Evolutionary conservation across 495 filamentous ascomycete genomes (phyloP).

Genomic region (Talaromyces stipitatus): DNA sequence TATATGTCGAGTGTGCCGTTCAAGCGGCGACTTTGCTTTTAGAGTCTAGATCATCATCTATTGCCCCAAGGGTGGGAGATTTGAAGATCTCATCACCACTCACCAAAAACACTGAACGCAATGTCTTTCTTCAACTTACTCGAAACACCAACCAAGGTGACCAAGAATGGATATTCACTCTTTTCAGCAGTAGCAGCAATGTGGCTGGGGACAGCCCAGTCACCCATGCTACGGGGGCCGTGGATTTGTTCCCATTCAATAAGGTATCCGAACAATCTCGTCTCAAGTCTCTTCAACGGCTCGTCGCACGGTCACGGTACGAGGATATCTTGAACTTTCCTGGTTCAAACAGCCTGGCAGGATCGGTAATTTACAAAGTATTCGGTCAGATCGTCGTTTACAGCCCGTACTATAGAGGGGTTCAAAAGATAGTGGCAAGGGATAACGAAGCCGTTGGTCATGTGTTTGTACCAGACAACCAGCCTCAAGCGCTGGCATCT

Average conservation of each 20-base stretch:
- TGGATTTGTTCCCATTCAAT: neutral
- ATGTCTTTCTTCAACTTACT: neutral
- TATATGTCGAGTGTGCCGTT: constrained; percentile 22
- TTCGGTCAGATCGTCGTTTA: constrained; percentile 25
- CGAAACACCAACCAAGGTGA: neutral
- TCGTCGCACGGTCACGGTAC: neutral
- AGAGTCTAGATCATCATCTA: neutral
- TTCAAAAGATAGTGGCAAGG: constrained; percentile 17
- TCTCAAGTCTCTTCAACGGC: constrained; percentile 5
- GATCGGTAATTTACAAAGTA: constrained; percentile 23
- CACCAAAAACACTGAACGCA: neutral
- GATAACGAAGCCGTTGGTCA: constrained; percentile 19
- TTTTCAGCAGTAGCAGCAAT: neutral
- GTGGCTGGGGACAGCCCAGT: neutral
- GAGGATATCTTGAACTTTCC: constrained; percentile 3
- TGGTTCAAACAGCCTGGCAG: constrained; percentile 6
- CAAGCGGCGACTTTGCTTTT: neutral
- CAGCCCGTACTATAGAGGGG: constrained; percentile 26
- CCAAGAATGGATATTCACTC: neutral
- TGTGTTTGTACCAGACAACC: too few relatives aligned
- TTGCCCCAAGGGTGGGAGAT: neutral
- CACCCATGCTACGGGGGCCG: neutral
- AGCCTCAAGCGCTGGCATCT: neutral
- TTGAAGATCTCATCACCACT: neutral
- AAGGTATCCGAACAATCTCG: too few relatives aligned